Conservation (phyloP, 1,284 basidiomycete genomes). For the Apiotrichum sp. region DNA sequence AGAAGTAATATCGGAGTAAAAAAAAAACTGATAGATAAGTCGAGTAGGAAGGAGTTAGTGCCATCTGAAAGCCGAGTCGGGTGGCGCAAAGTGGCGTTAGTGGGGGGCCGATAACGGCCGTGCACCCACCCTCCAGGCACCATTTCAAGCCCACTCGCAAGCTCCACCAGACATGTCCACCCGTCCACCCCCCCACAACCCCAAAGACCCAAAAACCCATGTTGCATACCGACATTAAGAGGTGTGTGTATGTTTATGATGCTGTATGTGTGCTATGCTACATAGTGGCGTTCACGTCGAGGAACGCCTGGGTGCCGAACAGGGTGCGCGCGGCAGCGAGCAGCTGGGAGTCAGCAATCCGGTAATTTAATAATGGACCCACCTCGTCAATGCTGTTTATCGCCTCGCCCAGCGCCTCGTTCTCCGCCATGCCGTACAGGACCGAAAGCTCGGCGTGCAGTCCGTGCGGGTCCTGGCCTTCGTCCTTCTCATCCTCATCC, state of each 20-base stretch:
- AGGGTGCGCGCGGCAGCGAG: slow-evolving; percentile 40
- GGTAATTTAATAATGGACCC: background rate
- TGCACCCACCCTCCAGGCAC: background rate
- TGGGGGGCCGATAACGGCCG: too few species aligned
- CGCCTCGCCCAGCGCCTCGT: slow-evolving; percentile 42
- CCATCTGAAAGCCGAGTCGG: too few species aligned
- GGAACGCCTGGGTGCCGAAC: slow-evolving; percentile 41
- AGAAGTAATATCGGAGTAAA: too few species aligned
- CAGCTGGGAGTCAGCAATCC: slow-evolving; percentile 19
- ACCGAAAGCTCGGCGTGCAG: slow-evolving; percentile 36
- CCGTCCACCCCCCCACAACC: background rate
- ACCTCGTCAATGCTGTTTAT: slow-evolving; percentile 45
- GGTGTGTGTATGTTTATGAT: background rate
- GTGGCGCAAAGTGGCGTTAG: too few species aligned
- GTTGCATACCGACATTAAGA: too few species aligned
- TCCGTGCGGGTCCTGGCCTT: background rate
- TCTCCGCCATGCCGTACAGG: slow-evolving; percentile 46
- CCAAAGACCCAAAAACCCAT: too few species aligned
- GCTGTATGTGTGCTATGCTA: background rate
- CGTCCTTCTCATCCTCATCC: background rate
- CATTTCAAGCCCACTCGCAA: too few species aligned
- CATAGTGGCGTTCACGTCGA: slow-evolving; percentile 9
- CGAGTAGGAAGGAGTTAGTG: too few species aligned
- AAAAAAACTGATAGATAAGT: too few species aligned
- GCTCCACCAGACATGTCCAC: too few species aligned